A percentile compares a stretch with the other conserved stretches of the same genome.
phyloP scores from a whole-genome alignment of 2,329 filamentous ascomycete genomes.

The Penicillium sp. region DNA sequence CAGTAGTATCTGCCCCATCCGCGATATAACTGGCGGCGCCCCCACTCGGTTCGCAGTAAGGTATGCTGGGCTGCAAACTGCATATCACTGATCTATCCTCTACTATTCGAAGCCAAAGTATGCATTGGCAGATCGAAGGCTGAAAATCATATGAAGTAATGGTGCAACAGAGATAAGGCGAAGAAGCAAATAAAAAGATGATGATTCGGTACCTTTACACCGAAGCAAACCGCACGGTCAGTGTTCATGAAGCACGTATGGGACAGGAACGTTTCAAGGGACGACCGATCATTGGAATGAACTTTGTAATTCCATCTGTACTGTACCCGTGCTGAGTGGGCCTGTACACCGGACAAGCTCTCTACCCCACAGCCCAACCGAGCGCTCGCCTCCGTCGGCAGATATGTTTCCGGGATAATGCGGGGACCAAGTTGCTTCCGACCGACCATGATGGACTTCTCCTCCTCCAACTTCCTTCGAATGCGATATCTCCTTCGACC shows the following conservation, averaged over 20 bases:
- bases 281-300: background rate
- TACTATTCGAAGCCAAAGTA: background rate
- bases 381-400: background rate
- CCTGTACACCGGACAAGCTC: background rate
- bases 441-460: background rate
- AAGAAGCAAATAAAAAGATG: background rate
- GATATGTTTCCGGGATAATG: background rate
- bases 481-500: background rate
- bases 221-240: background rate
- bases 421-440: background rate
- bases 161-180: background rate
- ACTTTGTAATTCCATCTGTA: background rate
- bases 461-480: background rate
- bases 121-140: background rate
- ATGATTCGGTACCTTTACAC: background rate
- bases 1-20: background rate
- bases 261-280: background rate
- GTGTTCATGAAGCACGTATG: background rate
- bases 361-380: background rate
- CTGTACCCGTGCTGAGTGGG: background rate
- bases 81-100: background rate
- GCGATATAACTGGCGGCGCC: background rate
- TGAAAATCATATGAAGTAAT: background rate
- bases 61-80: background rate
- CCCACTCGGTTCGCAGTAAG: background rate